phyloP scores from a whole-genome alignment of 2,329 filamentous ascomycete genomes.

The Apiospora hydei region DNA sequence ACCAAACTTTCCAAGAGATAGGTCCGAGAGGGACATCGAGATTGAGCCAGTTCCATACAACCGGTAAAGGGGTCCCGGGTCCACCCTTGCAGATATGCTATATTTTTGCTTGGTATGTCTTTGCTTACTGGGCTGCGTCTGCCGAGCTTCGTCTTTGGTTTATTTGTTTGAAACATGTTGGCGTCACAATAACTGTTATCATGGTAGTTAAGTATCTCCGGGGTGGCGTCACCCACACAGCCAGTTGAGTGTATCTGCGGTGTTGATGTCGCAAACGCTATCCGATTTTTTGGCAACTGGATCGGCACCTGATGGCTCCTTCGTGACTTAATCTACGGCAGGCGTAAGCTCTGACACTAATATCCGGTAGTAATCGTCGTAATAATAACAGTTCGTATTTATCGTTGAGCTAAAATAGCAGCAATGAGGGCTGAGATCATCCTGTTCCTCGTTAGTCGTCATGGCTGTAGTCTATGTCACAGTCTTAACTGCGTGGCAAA shows the following conservation, averaged over 20 bases:
- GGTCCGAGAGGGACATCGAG: not conserved
- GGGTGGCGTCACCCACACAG: not conserved
- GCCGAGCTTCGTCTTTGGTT: not conserved
- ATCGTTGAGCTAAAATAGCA: too few species aligned
- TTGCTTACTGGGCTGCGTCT: not conserved
- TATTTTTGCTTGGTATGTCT: not conserved
- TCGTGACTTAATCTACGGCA: not conserved
- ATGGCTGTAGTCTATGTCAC: not conserved
- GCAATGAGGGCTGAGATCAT: not conserved
- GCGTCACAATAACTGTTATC: not conserved
- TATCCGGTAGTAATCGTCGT: not conserved
- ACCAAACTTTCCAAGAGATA: not conserved
- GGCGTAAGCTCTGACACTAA: not conserved
- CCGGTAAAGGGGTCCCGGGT: not conserved
- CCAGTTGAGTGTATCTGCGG: not conserved
- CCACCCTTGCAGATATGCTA: not conserved
- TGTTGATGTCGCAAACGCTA: not conserved
- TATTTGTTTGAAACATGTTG: not conserved
- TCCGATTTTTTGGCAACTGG: not conserved
- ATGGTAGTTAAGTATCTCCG: not conserved
- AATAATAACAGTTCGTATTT: not conserved
- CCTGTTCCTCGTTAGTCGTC: not conserved
- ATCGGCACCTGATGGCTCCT: not conserved
- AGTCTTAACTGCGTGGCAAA: not conserved
- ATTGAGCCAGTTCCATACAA: not conserved